phyloP scores from a whole-genome alignment of 352 stramenopile genomes.

The Globisporangium camurandrum region DNA sequence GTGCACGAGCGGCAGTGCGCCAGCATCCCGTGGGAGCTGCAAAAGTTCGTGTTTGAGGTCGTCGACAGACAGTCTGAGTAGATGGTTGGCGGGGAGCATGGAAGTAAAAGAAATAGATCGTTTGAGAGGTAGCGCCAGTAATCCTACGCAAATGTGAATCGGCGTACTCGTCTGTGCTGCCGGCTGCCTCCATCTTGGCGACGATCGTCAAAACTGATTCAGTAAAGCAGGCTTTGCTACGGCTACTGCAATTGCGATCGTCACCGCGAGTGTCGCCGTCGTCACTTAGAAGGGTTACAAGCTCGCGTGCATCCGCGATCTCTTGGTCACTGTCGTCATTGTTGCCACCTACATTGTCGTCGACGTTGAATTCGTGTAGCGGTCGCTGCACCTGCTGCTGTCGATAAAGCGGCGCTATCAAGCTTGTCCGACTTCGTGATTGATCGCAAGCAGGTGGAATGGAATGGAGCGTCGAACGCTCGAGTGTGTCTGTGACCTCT shows the following conservation, averaged over 20 bases:
- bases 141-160: not conserved
- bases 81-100: no score
- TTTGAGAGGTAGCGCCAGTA: not conserved
- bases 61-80: conserved; percentile 28
- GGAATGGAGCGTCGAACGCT: no score
- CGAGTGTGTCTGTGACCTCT: not conserved
- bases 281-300: conserved; percentile 36
- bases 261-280: conserved; percentile 17
- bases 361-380: not conserved
- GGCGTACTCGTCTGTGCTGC: conserved; percentile 35
- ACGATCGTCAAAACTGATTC: conserved; percentile 31
- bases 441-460: no score
- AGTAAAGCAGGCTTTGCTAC: conserved; percentile 8
- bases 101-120: not conserved
- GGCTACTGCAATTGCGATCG: conserved; percentile 3
- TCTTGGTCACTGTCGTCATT: not conserved
- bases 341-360: no score
- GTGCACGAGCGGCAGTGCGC: conserved; percentile 28
- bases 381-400: not conserved
- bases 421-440: no score
- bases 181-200: conserved; percentile 24
- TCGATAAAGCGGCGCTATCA: no score
- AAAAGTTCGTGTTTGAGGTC: conserved; percentile 23
- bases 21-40: conserved; percentile 24
- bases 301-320: conserved; percentile 21